Conservation (phyloP, 805 yeast species). For the Saccharomycopsis javanensis region DNA sequence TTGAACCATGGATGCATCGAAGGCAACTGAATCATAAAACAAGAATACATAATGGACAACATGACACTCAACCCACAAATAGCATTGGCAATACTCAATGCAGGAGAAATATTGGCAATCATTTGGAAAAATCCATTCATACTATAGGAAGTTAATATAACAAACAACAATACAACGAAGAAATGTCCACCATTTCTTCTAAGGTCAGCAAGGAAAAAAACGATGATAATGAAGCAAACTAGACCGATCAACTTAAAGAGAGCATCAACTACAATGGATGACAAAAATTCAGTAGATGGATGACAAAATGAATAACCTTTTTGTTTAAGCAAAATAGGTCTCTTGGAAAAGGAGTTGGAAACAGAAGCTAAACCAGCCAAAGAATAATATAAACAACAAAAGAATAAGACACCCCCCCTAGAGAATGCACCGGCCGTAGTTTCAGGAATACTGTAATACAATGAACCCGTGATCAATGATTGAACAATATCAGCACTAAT, state of each 20-base stretch:
- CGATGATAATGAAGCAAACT: conserved; percentile 36
- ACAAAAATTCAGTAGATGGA: conserved; percentile 65
- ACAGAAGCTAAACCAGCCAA: conserved; percentile 38
- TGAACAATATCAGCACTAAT: conserved; percentile 41
- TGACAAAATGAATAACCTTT: conserved; percentile 61
- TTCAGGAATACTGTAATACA: conserved; percentile 44
- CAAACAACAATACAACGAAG: conserved; percentile 40
- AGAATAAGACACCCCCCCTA: conserved; percentile 55
- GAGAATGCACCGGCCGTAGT: conserved; percentile 50
- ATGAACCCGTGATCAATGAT: conserved; percentile 54
- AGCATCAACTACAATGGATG: conserved; percentile 48
- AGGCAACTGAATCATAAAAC: conserved; percentile 51
- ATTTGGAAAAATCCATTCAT: conserved; percentile 45
- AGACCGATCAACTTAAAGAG: conserved; percentile 47
- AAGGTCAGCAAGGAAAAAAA: conserved; percentile 50
- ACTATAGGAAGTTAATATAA: conserved; percentile 34
- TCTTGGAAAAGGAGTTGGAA: conserved; percentile 36
- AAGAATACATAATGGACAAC: conserved; percentile 48
- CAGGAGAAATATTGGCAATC: conserved; percentile 41
- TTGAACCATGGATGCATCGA: conserved; percentile 65
- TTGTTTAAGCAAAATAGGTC: conserved; percentile 62
- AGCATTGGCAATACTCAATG: conserved; percentile 49
- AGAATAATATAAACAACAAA: conserved; percentile 44
- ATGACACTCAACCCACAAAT: conserved; percentile 47
- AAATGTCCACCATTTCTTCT: conserved; percentile 42